Evolutionary conservation across 2,329 filamentous ascomycete genomes (phyloP), one percentile per base, ranked within the genome.

Genomic region (Ophiostoma sp.): DNA sequence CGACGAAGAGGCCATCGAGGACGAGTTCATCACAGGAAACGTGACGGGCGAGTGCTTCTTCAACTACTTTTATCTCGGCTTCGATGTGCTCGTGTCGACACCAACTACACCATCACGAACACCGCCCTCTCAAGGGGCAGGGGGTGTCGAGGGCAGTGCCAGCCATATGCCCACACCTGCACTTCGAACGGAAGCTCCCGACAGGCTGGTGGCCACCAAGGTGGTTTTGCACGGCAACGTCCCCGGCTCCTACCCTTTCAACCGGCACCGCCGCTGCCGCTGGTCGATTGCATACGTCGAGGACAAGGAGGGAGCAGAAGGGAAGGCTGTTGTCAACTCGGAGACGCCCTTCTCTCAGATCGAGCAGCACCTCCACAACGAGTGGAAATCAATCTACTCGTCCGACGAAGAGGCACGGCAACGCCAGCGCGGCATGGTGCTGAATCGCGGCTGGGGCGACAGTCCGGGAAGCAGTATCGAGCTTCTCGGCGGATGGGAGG

Each of bases 31-130:
- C 8, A 66, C 68, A 1, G 80, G 81, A 72, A 80, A 82, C 76
- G 73, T 87, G 3, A 85, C 87, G 1, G 85, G 87, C 4, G 92
- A 96, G 76, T 93, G 89, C 72, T 99, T 98, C 76, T 97, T 95
- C 79, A 98, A 98, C 77, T 99, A 99, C 77, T 99, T 97, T 76
- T 90, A 94, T 72, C 89, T 97, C 71, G 95, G 95, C 1, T 96
- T 99, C 75, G 95, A 99, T 77, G 85, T 97, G 9, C 83, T 98
- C 5, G 85, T 99, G n/a, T 96, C 94, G 0, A 87, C 88, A 42
- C 89, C 91, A 0, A 87, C 86, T 0, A 76, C 83, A 5, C 82
- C 89, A 4, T 91, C 89, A 0, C 85, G 85, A 36, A 81, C 81
- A 6, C 88, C 90, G 0, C 89, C 88, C 12, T 79, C 82, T 5